Conservation (phyloP, 208 protist species). For the Phytomonas sp. region DNA sequence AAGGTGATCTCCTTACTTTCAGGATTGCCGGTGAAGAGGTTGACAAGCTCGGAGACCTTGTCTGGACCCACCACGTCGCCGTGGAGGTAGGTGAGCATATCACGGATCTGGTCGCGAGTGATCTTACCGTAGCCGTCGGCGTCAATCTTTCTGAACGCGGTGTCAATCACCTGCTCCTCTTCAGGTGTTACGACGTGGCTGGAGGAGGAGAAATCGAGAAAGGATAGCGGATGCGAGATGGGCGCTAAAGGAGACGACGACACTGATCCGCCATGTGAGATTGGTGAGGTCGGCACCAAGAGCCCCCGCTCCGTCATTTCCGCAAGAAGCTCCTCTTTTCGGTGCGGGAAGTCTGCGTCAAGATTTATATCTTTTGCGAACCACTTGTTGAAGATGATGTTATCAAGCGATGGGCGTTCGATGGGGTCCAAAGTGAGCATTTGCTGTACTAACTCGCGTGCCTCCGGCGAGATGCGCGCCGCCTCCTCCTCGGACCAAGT, state of each 20-base stretch:
- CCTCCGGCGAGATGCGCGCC: constrained; percentile 49
- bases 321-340: constrained; percentile 13
- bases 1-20: constrained; percentile 53
- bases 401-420: constrained; percentile 68
- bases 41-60: constrained; percentile 65
- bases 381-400: constrained; percentile 86
- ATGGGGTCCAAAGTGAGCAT: constrained; percentile 83
- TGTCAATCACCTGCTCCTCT: constrained; percentile 62
- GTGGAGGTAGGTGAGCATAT: constrained; percentile 76
- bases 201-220: constrained; percentile 52
- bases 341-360: constrained; percentile 58
- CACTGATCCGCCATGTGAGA: neutral
- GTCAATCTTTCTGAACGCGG: constrained; percentile 73
- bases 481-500: constrained; percentile 63
- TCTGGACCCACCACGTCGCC: constrained; percentile 38
- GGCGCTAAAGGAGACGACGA: neutral
- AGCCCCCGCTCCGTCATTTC: neutral
- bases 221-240: constrained; percentile 16
- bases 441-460: constrained; percentile 37
- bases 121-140: constrained; percentile 74
- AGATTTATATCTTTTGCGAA: constrained; percentile 56
- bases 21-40: constrained; percentile 62
- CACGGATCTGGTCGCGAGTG: constrained; percentile 74
- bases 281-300: neutral
- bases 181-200: constrained; percentile 40